Evolutionary conservation across 768 basidiomycete genomes (phyloP).

Genomic region (Amanita jacksonii): DNA sequence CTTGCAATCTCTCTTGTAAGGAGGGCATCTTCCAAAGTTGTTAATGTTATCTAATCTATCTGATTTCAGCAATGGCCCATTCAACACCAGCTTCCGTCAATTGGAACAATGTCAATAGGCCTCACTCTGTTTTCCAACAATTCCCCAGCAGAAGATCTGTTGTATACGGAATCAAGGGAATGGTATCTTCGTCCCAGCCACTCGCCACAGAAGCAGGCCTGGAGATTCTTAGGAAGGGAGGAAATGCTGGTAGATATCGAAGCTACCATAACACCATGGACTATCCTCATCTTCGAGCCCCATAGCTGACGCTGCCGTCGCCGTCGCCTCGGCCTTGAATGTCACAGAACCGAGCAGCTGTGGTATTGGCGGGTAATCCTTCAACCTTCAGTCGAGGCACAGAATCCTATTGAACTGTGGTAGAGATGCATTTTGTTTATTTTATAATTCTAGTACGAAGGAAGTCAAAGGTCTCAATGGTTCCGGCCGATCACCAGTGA

Average conservation of each 20-base stretch:
- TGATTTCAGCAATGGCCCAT: not conserved
- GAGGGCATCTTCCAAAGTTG: conserved; percentile 35
- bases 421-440: conserved; percentile 89
- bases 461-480: conserved; percentile 86
- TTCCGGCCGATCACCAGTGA: conserved; percentile 79
- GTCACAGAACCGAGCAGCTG: conserved; percentile 83
- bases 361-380: conserved; percentile 80
- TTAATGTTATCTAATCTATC: conserved; percentile 9
- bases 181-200: conserved; percentile 87
- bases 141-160: conserved; percentile 84
- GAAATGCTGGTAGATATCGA: conserved; percentile 72
- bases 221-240: conserved; percentile 86
- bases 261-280: not conserved
- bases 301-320: conserved; percentile 88
- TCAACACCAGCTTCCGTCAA: conserved; percentile 29
- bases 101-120: conserved; percentile 56
- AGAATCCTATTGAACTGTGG: conserved; percentile 6
- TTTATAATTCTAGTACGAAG: conserved; percentile 78
- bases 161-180: conserved; percentile 78
- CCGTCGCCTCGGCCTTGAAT: conserved; percentile 86
- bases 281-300: conserved; percentile 1
- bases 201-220: conserved; percentile 86
- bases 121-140: conserved; percentile 53
- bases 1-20: conserved; percentile 47
- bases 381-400: conserved; percentile 10